phyloP scores from a whole-genome alignment of 2,329 filamentous ascomycete genomes.

The Hypoxylon sp. region DNA sequence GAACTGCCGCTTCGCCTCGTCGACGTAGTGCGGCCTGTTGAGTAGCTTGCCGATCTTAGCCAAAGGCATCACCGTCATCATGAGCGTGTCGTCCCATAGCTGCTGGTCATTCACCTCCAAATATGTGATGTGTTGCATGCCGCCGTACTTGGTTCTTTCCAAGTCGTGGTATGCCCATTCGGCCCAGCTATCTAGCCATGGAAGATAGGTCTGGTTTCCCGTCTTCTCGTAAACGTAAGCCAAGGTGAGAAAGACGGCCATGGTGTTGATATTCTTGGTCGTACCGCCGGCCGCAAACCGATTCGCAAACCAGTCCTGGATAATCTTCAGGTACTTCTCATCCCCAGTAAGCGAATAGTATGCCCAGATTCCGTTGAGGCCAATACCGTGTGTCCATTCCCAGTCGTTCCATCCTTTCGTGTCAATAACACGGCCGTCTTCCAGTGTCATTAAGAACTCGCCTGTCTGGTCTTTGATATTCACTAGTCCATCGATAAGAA shows the following conservation, averaged over 20 bases:
- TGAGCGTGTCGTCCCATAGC: conserved; percentile 85
- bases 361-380: conserved; percentile 82
- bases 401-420: conserved; percentile 86
- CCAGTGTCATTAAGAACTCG: conserved; percentile 74
- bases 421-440: conserved; percentile 79
- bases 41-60: conserved; percentile 81
- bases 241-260: conserved; percentile 79
- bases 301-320: conserved; percentile 75
- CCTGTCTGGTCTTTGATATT: conserved; percentile 80
- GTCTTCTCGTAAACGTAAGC: conserved; percentile 82
- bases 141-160: conserved; percentile 72
- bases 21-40: conserved; percentile 74
- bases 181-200: conserved; percentile 82
- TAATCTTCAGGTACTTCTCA: conserved; percentile 66
- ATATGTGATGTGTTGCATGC: conserved; percentile 81
- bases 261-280: conserved; percentile 87
- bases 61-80: conserved; percentile 86
- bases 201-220: conserved; percentile 70
- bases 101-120: conserved; percentile 74
- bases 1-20: conserved; percentile 80
- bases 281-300: conserved; percentile 75
- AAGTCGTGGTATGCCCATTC: conserved; percentile 85
- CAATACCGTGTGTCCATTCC: conserved; percentile 85
- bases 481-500: conserved; percentile 76
- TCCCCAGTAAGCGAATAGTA: conserved; percentile 78